Evolutionary conservation across 2,329 filamentous ascomycete species (phyloP).

Genomic region (Pseudovirgaria hyperparasitica): DNA sequence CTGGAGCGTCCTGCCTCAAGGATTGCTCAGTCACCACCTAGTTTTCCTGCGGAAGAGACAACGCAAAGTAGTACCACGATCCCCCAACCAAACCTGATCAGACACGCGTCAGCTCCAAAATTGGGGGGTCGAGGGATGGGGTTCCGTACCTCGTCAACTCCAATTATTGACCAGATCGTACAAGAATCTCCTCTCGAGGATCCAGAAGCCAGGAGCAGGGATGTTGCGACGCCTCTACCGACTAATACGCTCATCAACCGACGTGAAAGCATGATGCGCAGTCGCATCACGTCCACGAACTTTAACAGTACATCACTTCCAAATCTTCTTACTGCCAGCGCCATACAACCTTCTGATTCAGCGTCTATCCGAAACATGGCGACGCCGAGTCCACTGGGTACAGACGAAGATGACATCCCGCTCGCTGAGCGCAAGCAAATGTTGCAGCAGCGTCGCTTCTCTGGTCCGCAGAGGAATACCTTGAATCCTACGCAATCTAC

Average conservation of each 20-base stretch:
- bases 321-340: conserved; percentile 11
- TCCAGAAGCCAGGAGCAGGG: conserved; percentile 6
- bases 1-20: too few species aligned
- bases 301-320: conserved; percentile 19
- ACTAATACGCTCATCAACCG: conserved; percentile 40
- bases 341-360: conserved; percentile 7
- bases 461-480: too few species aligned
- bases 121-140: conserved; percentile 4
- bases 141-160: conserved; percentile 19
- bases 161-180: conserved; percentile 17
- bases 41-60: background rate
- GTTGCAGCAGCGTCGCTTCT: conserved; percentile 24
- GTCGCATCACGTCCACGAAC: conserved; percentile 23
- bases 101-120: background rate
- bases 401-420: conserved; percentile 57
- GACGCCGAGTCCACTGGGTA: conserved; percentile 1
- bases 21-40: background rate
- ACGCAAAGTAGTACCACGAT: background rate
- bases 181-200: conserved; percentile 24
- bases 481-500: too few species aligned
- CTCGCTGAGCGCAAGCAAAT: conserved; percentile 47
- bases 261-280: conserved; percentile 39
- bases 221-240: conserved; percentile 14
- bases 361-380: conserved; percentile 3
- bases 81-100: background rate